A percentile compares a stretch with the other conserved stretches of the same genome.
phyloP scores from a whole-genome alignment of 2,329 filamentous ascomycete species.

The Fusarium caatingaense region DNA sequence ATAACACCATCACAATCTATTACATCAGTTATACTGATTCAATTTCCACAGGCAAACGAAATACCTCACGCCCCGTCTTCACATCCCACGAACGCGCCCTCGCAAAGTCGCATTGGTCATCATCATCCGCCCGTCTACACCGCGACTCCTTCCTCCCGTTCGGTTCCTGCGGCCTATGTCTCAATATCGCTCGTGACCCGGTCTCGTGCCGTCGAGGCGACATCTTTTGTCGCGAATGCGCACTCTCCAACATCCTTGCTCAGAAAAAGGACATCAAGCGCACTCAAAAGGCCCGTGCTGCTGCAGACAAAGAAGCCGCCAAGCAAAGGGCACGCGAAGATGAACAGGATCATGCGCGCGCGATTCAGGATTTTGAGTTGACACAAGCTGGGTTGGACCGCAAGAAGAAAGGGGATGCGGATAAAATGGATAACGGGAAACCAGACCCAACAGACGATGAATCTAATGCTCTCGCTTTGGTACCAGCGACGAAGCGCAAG shows the following conservation, averaged over 20 bases:
- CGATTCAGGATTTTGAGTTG: constrained; percentile 84
- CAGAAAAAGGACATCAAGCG: constrained; percentile 94
- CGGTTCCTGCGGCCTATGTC: constrained; percentile 87
- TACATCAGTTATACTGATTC: not conserved
- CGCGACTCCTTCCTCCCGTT: constrained; percentile 95
- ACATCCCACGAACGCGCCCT: constrained; percentile 89
- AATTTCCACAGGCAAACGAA: constrained; percentile 75
- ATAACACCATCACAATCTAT: not conserved
- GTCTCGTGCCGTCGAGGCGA: constrained; percentile 88
- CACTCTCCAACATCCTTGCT: constrained; percentile 87
- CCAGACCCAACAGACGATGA: constrained; percentile 6
- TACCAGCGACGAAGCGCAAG: constrained; percentile 71
- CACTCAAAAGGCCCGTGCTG: constrained; percentile 73
- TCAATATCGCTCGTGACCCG: constrained; percentile 82
- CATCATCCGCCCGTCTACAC: constrained; percentile 82
- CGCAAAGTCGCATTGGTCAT: constrained; percentile 84
- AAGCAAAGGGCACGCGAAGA: constrained; percentile 71
- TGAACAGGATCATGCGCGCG: constrained; percentile 75
- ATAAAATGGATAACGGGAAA: constrained; percentile 50
- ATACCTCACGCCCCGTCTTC: constrained; percentile 93
- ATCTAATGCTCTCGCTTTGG: constrained; percentile 17
- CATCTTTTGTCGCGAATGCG: constrained; percentile 95
- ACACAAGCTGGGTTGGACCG: constrained; percentile 76
- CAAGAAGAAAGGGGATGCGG: constrained; percentile 52
- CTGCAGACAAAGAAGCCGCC: constrained; percentile 69